phyloP scores from a whole-genome alignment of 305 asterid genomes.

The Galium porrigens region DNA sequence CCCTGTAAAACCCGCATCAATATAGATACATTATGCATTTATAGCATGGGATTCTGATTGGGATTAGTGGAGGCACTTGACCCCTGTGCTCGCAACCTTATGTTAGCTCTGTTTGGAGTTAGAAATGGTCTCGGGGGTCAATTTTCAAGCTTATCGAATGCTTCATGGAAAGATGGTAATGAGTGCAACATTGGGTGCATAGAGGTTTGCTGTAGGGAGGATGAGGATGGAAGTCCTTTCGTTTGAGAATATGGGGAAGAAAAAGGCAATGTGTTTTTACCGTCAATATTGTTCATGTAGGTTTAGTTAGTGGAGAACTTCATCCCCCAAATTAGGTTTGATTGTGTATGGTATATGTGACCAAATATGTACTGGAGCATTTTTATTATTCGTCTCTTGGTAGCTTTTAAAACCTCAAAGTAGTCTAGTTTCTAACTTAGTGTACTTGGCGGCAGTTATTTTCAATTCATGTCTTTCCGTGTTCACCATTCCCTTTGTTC shows the following conservation, averaged over 20 bases:
- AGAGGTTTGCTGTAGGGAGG: background rate
- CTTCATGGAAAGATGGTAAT: background rate
- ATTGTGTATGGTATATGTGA: too few species aligned
- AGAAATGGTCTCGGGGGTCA: background rate
- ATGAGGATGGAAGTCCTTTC: constrained; percentile 1
- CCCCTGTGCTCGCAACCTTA: background rate
- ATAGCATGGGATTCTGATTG: background rate
- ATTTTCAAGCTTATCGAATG: background rate
- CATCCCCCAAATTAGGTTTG: background rate
- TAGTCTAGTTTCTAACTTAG: background rate
- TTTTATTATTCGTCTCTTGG: background rate
- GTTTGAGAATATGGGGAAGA: background rate
- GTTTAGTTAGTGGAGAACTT: background rate
- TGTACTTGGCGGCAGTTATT: background rate
- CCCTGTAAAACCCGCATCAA: background rate
- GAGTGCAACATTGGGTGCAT: background rate
- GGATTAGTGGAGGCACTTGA: background rate
- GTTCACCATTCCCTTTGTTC: background rate
- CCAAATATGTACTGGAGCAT: background rate
- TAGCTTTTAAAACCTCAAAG: background rate
- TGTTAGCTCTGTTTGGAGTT: background rate
- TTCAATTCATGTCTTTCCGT: background rate
- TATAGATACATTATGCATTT: background rate
- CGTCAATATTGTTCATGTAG: background rate
- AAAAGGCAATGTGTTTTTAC: background rate